phyloP scores from a whole-genome alignment of 202 grass and related monocot species.

The Tripidium arundinaceum region DNA sequence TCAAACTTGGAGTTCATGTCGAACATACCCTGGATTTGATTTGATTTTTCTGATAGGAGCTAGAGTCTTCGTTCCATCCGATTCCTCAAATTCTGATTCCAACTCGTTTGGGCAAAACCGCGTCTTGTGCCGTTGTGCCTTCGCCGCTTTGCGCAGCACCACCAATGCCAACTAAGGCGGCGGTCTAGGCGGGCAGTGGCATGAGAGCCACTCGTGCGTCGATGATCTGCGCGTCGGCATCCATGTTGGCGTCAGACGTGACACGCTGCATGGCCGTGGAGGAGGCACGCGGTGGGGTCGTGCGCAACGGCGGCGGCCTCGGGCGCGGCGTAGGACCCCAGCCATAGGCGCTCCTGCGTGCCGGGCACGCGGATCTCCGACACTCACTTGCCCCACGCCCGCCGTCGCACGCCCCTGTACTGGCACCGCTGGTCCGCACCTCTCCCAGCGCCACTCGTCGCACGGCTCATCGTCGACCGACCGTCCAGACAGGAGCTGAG shows the following conservation, averaged over 20 bases:
- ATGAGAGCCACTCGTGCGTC: not conserved
- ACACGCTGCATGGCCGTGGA: constrained; percentile 51
- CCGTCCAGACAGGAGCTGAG: not conserved
- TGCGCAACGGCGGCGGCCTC: constrained; percentile 83
- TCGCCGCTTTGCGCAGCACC: not conserved
- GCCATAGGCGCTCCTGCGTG: constrained; percentile 57
- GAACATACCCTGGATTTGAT: no score
- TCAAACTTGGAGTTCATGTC: no score
- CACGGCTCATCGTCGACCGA: not conserved
- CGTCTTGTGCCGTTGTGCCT: no score
- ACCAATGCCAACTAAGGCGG: not conserved
- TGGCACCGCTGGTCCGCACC: not conserved
- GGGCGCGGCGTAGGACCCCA: constrained; percentile 56
- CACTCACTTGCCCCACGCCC: constrained; percentile 74
- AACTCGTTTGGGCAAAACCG: no score
- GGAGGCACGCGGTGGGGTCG: constrained; percentile 61
- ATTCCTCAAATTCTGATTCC: no score
- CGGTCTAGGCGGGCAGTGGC: not conserved
- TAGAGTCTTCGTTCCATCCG: no score
- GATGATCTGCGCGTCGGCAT: constrained; percentile 52
- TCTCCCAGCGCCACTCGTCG: not conserved
- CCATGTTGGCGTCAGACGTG: constrained; percentile 67
- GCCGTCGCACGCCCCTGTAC: constrained; percentile 58
- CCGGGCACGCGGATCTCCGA: constrained; percentile 71
- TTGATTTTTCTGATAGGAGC: no score